Conservation (phyloP, 2,329 filamentous ascomycete genomes). For the Trematosphaeria pertusa region DNA sequence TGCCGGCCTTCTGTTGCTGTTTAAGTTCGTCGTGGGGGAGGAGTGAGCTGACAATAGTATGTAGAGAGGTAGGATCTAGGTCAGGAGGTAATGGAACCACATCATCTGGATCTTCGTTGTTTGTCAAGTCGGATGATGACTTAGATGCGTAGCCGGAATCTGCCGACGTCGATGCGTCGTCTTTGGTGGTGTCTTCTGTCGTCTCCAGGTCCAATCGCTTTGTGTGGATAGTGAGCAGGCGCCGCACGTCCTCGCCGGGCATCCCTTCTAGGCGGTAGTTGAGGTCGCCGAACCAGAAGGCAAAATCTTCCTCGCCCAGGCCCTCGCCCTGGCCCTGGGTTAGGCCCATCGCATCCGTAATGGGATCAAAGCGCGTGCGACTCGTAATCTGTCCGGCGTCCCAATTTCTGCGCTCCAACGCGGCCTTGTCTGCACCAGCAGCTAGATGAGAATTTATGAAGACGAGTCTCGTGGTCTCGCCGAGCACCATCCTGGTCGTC, state of each 20-base stretch:
- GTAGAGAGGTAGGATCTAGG: constrained; percentile 83
- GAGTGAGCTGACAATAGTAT: constrained; percentile 86
- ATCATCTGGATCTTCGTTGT: constrained; percentile 20
- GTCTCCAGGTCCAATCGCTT: constrained; percentile 65
- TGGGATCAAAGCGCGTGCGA: constrained; percentile 79
- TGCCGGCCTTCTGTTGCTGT: constrained; percentile 75
- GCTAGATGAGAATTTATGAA: constrained; percentile 93
- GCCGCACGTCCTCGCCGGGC: constrained; percentile 87
- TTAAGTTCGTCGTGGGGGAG: constrained; percentile 88
- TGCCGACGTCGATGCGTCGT: constrained; percentile 22
- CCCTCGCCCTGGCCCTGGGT: constrained; percentile 65
- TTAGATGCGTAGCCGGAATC: constrained; percentile 29
- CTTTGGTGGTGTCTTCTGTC: constrained; percentile 5
- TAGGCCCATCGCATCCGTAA: constrained; percentile 69
- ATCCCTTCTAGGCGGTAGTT: constrained; percentile 92
- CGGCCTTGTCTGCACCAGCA: constrained; percentile 79
- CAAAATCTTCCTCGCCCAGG: constrained; percentile 90
- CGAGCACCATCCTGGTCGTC: constrained; percentile 79
- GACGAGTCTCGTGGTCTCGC: constrained; percentile 85
- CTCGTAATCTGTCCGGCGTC: constrained; percentile 80
- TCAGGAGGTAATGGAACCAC: constrained; percentile 50
- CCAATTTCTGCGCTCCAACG: constrained; percentile 87
- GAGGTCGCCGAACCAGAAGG: constrained; percentile 95
- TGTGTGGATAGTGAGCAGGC: constrained; percentile 82
- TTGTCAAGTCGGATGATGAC: constrained; percentile 15